Evolutionary conservation across 306 rosid species (phyloP).

Genomic region (Vigna angularis): DNA sequence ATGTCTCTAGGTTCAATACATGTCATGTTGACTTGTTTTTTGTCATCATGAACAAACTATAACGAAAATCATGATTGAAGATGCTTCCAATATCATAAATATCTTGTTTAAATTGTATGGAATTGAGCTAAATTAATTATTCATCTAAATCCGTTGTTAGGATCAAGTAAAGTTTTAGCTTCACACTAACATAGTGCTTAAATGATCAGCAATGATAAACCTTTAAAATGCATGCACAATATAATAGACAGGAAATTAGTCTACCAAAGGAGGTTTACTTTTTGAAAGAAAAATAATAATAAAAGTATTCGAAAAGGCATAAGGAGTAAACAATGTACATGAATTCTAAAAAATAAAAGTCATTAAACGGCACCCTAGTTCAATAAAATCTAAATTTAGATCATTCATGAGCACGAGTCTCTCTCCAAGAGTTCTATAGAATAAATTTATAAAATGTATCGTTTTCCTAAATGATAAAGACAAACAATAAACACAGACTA

Average conservation of each 20-base stretch:
- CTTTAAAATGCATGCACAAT: no score
- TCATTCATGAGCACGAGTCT: neutral
- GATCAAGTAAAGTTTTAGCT: no score
- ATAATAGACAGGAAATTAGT: no score
- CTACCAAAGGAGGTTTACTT: no score
- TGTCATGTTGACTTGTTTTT: neutral
- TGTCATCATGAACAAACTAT: neutral
- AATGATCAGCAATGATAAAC: no score
- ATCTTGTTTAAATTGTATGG: neutral
- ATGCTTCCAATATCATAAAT: neutral
- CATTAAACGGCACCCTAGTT: neutral
- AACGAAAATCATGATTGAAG: neutral
- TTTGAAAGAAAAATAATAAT: no score
- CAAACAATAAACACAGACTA: neutral
- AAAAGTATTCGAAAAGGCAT: no score
- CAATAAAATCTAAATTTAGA: constrained; percentile 4
- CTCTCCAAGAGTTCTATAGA: neutral
- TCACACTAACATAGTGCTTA: neutral
- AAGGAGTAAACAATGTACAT: no score
- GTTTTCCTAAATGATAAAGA: neutral
- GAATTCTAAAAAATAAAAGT: no score
- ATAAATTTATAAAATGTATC: neutral
- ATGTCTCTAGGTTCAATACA: constrained; percentile 2
- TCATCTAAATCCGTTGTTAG: neutral
- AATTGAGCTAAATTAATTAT: neutral